Conservation (phyloP, 176 grass and related monocot genomes). For the Carex parvula region DNA sequence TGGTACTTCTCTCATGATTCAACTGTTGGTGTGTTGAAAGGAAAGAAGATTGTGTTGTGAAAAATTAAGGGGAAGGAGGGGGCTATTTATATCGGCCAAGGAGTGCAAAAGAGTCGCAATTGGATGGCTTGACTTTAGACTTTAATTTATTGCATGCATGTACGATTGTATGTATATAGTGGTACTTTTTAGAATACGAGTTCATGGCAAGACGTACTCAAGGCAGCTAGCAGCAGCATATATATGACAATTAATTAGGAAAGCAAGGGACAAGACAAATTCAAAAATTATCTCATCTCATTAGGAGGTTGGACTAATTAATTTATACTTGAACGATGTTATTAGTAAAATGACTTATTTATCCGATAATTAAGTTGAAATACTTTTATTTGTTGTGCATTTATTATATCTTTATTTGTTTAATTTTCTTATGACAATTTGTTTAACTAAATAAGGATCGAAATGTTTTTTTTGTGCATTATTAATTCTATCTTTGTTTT, state of each 20-base stretch:
- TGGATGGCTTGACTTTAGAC: not conserved
- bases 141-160: not conserved
- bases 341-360: not conserved
- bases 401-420: no score
- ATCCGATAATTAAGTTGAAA: no score
- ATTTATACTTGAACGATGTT: no score
- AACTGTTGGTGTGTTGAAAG: not conserved
- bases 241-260: not conserved
- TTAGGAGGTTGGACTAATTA: no score
- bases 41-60: not conserved
- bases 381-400: no score
- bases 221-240: not conserved
- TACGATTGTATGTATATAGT: no score
- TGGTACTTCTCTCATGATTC: not conserved
- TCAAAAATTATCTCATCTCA: not conserved
- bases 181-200: not conserved
- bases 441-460: no score
- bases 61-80: not conserved
- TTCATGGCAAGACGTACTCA: no score
- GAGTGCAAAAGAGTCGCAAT: not conserved
- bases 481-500: no score
- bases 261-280: not conserved
- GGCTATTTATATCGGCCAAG: not conserved
- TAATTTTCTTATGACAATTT: no score
- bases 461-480: no score